Base-by-base conservation (phyloP, 2,329 filamentous ascomycete genomes). In the Pseudogymnoascus sp. region DNA sequence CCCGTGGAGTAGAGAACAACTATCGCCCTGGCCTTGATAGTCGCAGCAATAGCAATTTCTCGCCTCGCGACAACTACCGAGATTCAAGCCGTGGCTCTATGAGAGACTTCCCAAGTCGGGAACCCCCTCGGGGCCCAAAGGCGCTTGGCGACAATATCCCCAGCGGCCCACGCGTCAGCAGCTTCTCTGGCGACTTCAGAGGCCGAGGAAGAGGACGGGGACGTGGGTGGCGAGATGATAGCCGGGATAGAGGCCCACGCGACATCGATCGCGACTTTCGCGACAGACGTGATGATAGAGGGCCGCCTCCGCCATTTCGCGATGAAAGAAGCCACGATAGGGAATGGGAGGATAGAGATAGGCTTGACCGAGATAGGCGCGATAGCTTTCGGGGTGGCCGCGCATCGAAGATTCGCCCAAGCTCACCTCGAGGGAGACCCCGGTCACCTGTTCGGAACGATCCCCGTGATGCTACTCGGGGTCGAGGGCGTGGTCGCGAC, bases 111-210 rank as follows among this genome's bases (percentile, higher is more conserved):
- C 81, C 71, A 72, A 79, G 81, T 10, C 81, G 87, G 66, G 90
- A 95, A 65, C 87, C 89, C 1, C 92, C 92, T 2, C 83, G 91
- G 61, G 92, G 89, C 0, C 91, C 92, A 9, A 91, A 92, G 73
- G 90, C 89, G 3, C 77, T 92, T 62, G 82, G 88, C 63, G 89
- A 71, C 62, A 35, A 35, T 58, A 64, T 93, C 64, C 76, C 83
- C 31, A 83, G 81, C 65, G 85, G 85, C 31, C 87, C 85, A 11
- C 82, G 89, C 62, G 87, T 87, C 44, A 81, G 85, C 62, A 84
- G 83, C 7, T 89, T 87, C 69, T 77, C 77, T 2, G 80, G 84
- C 24, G 88, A 90, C 60, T 87, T 85, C 67, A 82, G 80, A 72
- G 84, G 75, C 67, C 80, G 71, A 69, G 84, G 71, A 63, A 83